Base-by-base conservation (phyloP, 352 stramenopile genomes). In the Phytophthora pluvialis region DNA sequence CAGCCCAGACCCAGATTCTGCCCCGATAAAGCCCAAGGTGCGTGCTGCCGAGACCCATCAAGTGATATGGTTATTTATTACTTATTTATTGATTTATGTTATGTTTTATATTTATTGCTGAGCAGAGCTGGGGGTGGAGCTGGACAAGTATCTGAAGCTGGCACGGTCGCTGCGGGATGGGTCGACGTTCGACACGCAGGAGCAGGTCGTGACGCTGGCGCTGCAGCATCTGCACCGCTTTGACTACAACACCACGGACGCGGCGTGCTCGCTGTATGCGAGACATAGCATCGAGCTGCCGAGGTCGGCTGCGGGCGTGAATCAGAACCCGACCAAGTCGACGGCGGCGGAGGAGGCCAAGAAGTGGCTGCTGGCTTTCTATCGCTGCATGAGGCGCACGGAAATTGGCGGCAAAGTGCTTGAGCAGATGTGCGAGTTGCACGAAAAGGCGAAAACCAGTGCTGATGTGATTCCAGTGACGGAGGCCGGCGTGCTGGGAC, bases 141-240 rank as follows among this genome's bases (percentile, higher is more conserved):
- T 96, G 31, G 82, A 92, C 40, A 90, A 89, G 48, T 96, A 95
- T 60, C 48, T 96, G 47, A 84, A 87, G 68, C 70, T 96, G 45
- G 88, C 85, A 51, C 63, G 78, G 15, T 84, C 85, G 18, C 56
- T 96, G 38, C 70, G 85, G n/a, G 83, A 92, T 57, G 86, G 86
- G 29, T 78, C 82, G 18, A 93, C 84, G 46, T 92, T 93, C 64
- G 88, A 94, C 54, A 89, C 83, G 4, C 71, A 88, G 12, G 85
- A 96, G 62, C 85, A 94, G 45, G 76, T 94, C 45, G 72, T 56
- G 31, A 76, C 81, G 13, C 72, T 91, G 25, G 88, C 88, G 16
- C 64, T 96, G 15, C 75, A 95, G 60, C 77, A 89, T 44, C 72
- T 96, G 18, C 88, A 96, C 54, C 80, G 82, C 53, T 93, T 93